These are phyloP conservation scores for Periglandula ipomoeae DNA, from an alignment of 2,329 filamentous ascomycete genomes.

Conservation along the genomic window DNA sequence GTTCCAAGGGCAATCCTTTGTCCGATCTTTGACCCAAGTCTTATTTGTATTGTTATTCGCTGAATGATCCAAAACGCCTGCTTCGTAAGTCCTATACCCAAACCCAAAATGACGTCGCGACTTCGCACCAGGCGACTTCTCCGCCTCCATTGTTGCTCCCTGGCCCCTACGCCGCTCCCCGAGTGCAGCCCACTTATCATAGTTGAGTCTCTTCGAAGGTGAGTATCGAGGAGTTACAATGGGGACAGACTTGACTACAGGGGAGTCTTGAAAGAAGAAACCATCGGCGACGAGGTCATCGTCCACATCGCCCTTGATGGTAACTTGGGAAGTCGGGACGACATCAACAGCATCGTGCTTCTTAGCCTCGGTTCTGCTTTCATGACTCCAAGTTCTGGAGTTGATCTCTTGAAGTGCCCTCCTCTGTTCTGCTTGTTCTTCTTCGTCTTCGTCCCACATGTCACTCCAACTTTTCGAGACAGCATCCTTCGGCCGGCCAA, in stretches of 20 bases:
- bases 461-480: conserved; percentile 99
- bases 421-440: conserved; percentile 57
- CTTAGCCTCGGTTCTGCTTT: conserved; percentile 41
- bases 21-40: conserved; percentile 33
- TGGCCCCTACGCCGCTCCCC: conserved; percentile 73
- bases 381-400: conserved; percentile 70
- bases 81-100: conserved; percentile 38
- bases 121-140: conserved; percentile 40
- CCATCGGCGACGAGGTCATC: conserved; percentile 58
- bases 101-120: conserved; percentile 39
- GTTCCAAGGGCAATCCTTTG: conserved; percentile 46
- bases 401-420: conserved; percentile 56
- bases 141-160: conserved; percentile 38
- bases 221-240: conserved; percentile 50
- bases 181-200: conserved; percentile 85
- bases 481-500: conserved; percentile 65
- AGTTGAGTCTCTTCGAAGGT: conserved; percentile 48
- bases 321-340: conserved; percentile 17
- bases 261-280: conserved; percentile 64
- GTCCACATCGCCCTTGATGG: conserved; percentile 44
- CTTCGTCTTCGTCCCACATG: conserved; percentile 87
- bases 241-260: conserved; percentile 27
- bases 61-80: conserved; percentile 39
- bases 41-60: conserved; percentile 26
- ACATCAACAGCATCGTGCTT: conserved; percentile 14